Conservation (phyloP, 2,329 filamentous ascomycete species). For the Balansia obtecta region DNA sequence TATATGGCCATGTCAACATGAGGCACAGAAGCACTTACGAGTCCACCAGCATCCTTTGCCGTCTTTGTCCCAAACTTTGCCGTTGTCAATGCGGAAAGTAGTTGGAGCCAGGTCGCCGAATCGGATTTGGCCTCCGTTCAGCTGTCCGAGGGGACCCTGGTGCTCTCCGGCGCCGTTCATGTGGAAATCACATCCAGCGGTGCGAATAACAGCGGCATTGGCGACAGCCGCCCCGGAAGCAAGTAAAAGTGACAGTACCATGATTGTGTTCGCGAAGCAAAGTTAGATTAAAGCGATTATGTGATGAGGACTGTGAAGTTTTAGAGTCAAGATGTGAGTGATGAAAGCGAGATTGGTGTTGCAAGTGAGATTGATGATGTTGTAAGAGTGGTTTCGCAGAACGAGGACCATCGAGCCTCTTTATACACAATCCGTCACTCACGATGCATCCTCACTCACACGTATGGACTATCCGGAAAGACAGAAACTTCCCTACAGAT, state of each 20-base stretch:
- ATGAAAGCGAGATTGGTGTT: background rate
- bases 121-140: constrained; percentile 44
- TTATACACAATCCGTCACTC: background rate
- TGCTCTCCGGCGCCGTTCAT: constrained; percentile 35
- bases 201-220: constrained; percentile 9
- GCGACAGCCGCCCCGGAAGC: constrained; percentile 7
- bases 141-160: constrained; percentile 44
- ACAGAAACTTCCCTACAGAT: background rate
- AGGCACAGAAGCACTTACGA: constrained; percentile 23
- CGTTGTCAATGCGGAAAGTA: constrained; percentile 41
- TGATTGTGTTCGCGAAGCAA: background rate
- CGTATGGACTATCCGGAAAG: no score
- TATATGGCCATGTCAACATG: no score
- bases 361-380: background rate
- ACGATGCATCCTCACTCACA: no score
- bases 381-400: background rate
- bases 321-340: no score
- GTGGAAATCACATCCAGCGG: constrained; percentile 27
- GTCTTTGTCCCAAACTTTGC: constrained; percentile 41
- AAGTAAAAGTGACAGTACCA: constrained; percentile 5
- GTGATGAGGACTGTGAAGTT: no score
- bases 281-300: no score
- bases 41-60: constrained; percentile 53
- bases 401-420: background rate
- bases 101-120: constrained; percentile 36